These are phyloP conservation scores for Sporisorium graminicola DNA, from an alignment of 1,284 basidiomycete species.

Conservation along the genomic window DNA sequence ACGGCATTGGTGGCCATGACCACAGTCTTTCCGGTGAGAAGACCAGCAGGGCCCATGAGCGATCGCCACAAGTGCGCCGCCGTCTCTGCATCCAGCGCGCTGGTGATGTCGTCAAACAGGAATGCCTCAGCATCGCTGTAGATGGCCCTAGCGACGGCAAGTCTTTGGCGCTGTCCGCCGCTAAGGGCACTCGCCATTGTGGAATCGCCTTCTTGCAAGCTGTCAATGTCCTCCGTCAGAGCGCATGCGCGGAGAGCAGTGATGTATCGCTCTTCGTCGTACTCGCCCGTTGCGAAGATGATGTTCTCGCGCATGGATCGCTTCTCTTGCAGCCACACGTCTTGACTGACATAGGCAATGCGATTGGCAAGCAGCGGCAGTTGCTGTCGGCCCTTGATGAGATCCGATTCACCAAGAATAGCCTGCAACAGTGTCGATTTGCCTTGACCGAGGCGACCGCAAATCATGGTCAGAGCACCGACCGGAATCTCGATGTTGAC, in stretches of 20 bases:
- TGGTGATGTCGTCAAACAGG: slow-evolving; percentile 67
- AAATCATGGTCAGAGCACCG: slow-evolving; percentile 56
- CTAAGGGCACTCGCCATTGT: slow-evolving; percentile 60
- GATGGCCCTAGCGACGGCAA: slow-evolving; percentile 64
- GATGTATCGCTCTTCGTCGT: slow-evolving; percentile 55
- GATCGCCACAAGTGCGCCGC: slow-evolving; percentile 73
- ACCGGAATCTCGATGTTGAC: slow-evolving; percentile 48
- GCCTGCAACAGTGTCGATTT: slow-evolving; percentile 63
- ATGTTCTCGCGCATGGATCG: slow-evolving; percentile 63
- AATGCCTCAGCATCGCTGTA: slow-evolving; percentile 60
- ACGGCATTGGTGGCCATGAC: slow-evolving; percentile 59
- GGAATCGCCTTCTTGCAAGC: slow-evolving; percentile 59
- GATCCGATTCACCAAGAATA: slow-evolving; percentile 61
- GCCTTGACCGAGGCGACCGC: slow-evolving; percentile 62
- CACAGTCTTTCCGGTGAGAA: slow-evolving; percentile 49
- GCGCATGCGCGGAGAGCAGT: slow-evolving; percentile 58
- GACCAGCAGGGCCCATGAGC: slow-evolving; percentile 43
- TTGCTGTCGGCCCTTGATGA: slow-evolving; percentile 41
- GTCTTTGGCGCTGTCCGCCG: slow-evolving; percentile 64
- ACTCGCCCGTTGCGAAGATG: slow-evolving; percentile 55
- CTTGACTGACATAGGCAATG: slow-evolving; percentile 63
- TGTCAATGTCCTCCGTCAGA: slow-evolving; percentile 55
- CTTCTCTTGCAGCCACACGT: slow-evolving; percentile 60
- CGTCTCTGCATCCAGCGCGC: slow-evolving; percentile 75
- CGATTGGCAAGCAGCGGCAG: slow-evolving; percentile 29